These are phyloP conservation scores for Trifolium fragiferum DNA, from an alignment of 306 rosid genomes.

Conservation along the genomic window DNA sequence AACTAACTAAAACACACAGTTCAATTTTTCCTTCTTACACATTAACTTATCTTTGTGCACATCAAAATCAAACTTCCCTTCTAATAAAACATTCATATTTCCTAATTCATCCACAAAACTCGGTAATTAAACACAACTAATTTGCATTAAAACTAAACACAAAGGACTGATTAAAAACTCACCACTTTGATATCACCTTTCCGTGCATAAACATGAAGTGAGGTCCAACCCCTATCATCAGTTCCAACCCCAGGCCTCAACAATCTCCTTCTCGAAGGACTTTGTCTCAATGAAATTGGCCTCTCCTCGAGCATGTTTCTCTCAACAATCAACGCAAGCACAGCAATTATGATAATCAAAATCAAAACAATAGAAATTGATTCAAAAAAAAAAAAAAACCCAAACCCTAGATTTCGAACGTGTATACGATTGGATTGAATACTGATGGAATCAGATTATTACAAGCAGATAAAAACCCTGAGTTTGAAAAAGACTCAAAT, in stretches of 20 bases:
- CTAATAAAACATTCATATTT: not conserved
- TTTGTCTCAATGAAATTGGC: slow-evolving; percentile 45
- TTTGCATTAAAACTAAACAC: not conserved
- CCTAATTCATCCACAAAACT: not conserved
- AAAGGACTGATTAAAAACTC: not conserved
- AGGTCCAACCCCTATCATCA: slow-evolving; percentile 93
- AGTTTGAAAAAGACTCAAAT: not conserved
- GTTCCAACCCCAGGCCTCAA: slow-evolving; percentile 53
- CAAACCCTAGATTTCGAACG: slow-evolving; percentile 2
- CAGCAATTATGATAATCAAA: not conserved
- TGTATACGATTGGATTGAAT: not conserved
- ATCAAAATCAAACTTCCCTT: not conserved
- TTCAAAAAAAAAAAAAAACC: too few species aligned
- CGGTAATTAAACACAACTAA: not conserved
- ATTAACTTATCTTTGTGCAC: not conserved
- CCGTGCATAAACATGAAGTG: slow-evolving; percentile 75
- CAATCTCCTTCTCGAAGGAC: slow-evolving; percentile 67
- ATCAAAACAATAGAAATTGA: not conserved
- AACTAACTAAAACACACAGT: not conserved
- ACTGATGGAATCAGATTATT: not conserved
- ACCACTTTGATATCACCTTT: slow-evolving; percentile 84
- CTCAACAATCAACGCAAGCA: slow-evolving; percentile 17
- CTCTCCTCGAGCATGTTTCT: slow-evolving; percentile 51
- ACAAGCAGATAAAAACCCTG: not conserved
- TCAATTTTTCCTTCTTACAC: not conserved